Percentiles rank a stretch among this genome's conserved stretches.
These are phyloP conservation scores for Galerina marginata DNA, from an alignment of 768 basidiomycete species.

Conservation along the genomic window DNA sequence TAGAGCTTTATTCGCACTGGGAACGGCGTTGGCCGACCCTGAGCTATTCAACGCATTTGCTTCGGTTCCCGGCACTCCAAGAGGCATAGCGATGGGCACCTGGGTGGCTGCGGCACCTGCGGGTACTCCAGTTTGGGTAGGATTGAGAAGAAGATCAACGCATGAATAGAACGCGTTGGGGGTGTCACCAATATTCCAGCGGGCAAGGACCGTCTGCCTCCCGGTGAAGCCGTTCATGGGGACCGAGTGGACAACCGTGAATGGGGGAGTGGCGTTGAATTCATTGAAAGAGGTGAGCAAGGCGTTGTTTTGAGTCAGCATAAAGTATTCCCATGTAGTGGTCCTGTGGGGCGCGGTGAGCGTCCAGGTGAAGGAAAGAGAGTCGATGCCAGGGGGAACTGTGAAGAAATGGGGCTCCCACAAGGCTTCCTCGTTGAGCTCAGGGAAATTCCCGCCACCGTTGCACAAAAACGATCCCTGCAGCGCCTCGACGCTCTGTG, in stretches of 20 bases:
- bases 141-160: constrained; percentile 1
- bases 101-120: too few relatives aligned
- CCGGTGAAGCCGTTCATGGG: constrained; percentile 3
- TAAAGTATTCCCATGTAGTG: constrained; percentile 8
- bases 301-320: background rate
- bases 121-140: too few relatives aligned
- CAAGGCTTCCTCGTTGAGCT: constrained; percentile 10
- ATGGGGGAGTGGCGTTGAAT: background rate
- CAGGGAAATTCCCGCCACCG: constrained; percentile 4
- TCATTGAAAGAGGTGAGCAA: background rate
- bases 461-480: constrained; percentile 8
- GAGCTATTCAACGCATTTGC: too few relatives aligned
- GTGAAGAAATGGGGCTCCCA: constrained; percentile 1
- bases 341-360: constrained; percentile 9
- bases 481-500: constrained; percentile 11
- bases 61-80: too few relatives aligned
- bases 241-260: background rate
- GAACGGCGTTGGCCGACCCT: too few relatives aligned
- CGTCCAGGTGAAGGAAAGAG: constrained; percentile 9
- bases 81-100: too few relatives aligned
- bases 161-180: constrained; percentile 12
- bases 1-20: too few relatives aligned
- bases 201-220: constrained; percentile 9
- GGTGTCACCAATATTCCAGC: constrained; percentile 15
- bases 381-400: background rate